A percentile compares a stretch with the other conserved stretches of the same genome.
Conservation (phyloP, 2,329 filamentous ascomycete genomes). For the Ceratocystis colombiana region DNA sequence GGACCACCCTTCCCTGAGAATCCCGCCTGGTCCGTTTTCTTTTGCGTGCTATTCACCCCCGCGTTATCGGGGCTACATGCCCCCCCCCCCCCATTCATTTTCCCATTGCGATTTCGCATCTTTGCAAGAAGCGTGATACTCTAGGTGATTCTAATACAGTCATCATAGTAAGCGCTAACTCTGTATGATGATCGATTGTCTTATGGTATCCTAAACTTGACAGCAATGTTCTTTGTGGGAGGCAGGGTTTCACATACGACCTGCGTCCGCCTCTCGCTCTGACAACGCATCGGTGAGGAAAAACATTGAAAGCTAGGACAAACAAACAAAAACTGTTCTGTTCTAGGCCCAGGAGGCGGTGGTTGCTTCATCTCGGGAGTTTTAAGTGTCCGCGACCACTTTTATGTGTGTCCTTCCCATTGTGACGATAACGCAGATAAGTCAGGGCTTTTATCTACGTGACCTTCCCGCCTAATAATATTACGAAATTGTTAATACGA, state of each 20-base stretch:
- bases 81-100: not conserved
- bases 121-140: not conserved
- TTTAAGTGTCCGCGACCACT: not conserved
- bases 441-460: not conserved
- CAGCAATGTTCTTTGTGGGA: too few relatives aligned
- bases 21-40: not conserved
- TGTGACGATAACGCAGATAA: not conserved
- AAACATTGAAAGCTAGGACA: not conserved
- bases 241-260: too few relatives aligned
- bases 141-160: not conserved
- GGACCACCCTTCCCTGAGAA: not conserved
- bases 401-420: not conserved
- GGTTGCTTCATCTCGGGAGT: constrained; percentile 5
- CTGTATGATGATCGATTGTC: not conserved
- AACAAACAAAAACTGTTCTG: not conserved
- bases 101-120: not conserved
- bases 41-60: not conserved
- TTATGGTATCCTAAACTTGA: not conserved
- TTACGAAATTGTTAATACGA: not conserved
- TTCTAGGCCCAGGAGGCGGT: not conserved
- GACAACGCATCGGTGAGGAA: not conserved
- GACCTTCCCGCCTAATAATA: constrained; percentile 1
- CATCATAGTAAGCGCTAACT: not conserved
- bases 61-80: not conserved
- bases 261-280: not conserved